Evolutionary conservation across 495 filamentous ascomycete species (phyloP), one percentile per base, ranked within the genome.

Genomic region (Terfezia boudieri): DNA sequence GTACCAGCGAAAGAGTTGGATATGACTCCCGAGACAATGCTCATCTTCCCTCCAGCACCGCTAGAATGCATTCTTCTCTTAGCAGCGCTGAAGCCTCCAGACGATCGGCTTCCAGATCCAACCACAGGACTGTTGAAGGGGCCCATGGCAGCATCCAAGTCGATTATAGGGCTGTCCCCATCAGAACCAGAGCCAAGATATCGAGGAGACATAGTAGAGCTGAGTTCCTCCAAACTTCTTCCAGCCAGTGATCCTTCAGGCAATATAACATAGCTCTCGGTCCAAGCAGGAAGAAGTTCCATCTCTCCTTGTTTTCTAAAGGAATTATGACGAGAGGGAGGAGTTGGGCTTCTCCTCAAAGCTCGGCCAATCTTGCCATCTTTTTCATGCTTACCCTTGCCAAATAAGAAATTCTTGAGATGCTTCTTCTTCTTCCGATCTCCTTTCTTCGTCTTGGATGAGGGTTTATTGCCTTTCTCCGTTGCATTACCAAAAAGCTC

Each of bases 101-200:
- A 75, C 52, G 67, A 70, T 59, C 72, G 73, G 56, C 75, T 69
- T 9, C 14, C 41, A 9, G 41, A 46, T 46, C 41, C 41, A 20
- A 46, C 14, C 8, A 20, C 41, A 4, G 86, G 85, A 1, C 84
- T 89, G 62, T 90, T 87, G 68, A 93, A 93, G 0, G 90, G 87
- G 2, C 85, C 85, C 10, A 98, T 71, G n/a, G 89, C 90, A 37
- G 88, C 90, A 71, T 98, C 90, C 43, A 98, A 71, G 69, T 98
- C 90, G 53, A 98, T 89, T 56, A 94, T 77, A 6, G 82, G 84
- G 60, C 79, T 86, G 17, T 61, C 62, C n/a, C 49, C 3, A 2
- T 51, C 49, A 23, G 11, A n/a, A 8, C 49, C 4, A 23, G 49
- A 23, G 16, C 12, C 11, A 4, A 2, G 14, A 12, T 51, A 20